phyloP scores from a whole-genome alignment of 345 rosid genomes.

The Corchorus olitorius region DNA sequence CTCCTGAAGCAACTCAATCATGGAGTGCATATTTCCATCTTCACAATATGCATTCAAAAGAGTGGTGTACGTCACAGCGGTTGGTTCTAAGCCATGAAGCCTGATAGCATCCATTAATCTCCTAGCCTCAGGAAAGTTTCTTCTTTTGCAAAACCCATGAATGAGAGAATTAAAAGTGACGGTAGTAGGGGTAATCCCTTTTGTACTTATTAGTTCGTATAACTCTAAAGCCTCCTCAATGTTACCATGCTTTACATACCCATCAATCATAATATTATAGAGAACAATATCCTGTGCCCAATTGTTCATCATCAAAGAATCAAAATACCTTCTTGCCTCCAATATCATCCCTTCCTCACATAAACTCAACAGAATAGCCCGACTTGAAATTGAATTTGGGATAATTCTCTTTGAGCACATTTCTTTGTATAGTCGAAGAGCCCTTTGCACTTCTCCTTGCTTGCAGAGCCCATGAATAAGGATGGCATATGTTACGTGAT shows the following conservation, averaged over 20 bases:
- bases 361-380: slow-evolving; percentile 60
- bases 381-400: slow-evolving; percentile 45
- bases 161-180: slow-evolving; percentile 20
- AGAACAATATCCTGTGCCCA: slow-evolving; percentile 43
- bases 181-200: slow-evolving; percentile 39
- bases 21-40: slow-evolving; percentile 34
- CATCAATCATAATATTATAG: slow-evolving; percentile 70
- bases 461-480: slow-evolving; percentile 76
- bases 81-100: slow-evolving; percentile 15
- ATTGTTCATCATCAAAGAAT: slow-evolving; percentile 45
- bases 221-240: slow-evolving; percentile 53
- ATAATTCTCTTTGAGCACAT: slow-evolving; percentile 49
- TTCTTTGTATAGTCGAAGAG: slow-evolving; percentile 52
- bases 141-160: slow-evolving; percentile 19
- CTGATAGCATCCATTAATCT: slow-evolving; percentile 10
- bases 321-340: slow-evolving; percentile 59
- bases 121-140: slow-evolving; percentile 19
- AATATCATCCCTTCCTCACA: slow-evolving; percentile 53
- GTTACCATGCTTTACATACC: slow-evolving; percentile 59
- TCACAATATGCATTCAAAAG: slow-evolving; percentile 73
- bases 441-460: slow-evolving; percentile 59
- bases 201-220: slow-evolving; percentile 38
- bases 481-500: slow-evolving; percentile 63
- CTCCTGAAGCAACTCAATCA: slow-evolving; percentile 49
- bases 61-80: slow-evolving; percentile 41